Evolutionary conservation across 2,329 filamentous ascomycete species (phyloP).

Genomic region (Nothophoma quercina): DNA sequence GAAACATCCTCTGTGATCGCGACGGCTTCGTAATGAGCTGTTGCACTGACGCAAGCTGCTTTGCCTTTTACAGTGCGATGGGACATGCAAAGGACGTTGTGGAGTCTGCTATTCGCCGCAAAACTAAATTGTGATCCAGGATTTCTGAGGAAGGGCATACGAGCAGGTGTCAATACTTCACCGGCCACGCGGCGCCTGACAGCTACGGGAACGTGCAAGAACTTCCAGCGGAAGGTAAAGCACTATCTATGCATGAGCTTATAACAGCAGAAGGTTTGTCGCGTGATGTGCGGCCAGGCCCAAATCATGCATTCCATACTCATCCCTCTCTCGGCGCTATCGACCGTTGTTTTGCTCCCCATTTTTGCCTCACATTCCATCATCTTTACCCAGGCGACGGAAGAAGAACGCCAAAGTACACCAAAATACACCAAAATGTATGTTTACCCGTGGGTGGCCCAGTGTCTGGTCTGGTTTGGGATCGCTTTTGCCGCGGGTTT

Average conservation of each 20-base stretch:
- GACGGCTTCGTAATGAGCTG: conserved; percentile 1
- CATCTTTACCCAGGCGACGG: conserved; percentile 45
- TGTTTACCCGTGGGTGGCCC: conserved; percentile 35
- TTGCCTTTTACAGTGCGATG: not conserved
- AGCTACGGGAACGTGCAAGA: conserved; percentile 11
- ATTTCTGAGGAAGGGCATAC: not conserved
- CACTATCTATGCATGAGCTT: conserved; percentile 5
- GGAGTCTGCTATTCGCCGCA: not conserved
- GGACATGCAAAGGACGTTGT: not conserved
- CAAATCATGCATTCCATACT: conserved; percentile 33
- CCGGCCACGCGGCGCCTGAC: conserved; percentile 11
- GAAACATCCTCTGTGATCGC: not conserved
- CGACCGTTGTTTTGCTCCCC: conserved; percentile 36
- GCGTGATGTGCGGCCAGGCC: conserved; percentile 18
- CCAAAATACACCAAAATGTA: conserved; percentile 42
- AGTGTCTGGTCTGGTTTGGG: conserved; percentile 21
- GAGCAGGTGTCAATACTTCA: conserved; percentile 1
- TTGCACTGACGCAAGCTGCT: conserved; percentile 24
- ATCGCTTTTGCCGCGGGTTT: conserved; percentile 26
- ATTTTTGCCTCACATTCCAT: conserved; percentile 49
- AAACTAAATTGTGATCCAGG: not conserved
- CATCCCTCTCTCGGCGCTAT: conserved; percentile 32
- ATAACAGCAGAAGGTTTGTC: conserved; percentile 2
- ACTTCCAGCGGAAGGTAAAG: not conserved
- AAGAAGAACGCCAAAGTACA: conserved; percentile 37